Conservation (phyloP, 2,329 filamentous ascomycete species). For the Aspergillus sp. region DNA sequence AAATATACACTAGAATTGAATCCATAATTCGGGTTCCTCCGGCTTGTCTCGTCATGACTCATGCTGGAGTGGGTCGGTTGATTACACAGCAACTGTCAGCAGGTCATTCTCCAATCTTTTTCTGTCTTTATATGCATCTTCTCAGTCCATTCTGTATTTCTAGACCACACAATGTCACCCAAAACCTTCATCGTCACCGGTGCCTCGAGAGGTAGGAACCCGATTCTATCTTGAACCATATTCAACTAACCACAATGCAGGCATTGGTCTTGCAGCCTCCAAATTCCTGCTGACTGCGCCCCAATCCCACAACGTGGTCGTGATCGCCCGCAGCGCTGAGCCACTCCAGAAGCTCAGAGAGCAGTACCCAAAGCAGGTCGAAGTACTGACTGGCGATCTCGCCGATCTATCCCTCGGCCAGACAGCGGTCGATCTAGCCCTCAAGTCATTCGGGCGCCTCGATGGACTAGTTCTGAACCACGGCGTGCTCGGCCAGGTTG, state of each 20-base stretch:
- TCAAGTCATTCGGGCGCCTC: not conserved
- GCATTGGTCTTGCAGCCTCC: not conserved
- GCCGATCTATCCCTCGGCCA: not conserved
- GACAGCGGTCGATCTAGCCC: not conserved
- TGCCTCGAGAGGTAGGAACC: not conserved
- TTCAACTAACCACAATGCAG: not conserved
- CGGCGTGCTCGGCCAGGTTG: not conserved
- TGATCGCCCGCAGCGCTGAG: not conserved
- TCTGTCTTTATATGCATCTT: not conserved
- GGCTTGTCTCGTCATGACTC: too few species aligned
- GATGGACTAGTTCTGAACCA: not conserved
- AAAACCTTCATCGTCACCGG: not conserved
- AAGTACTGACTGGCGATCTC: not conserved
- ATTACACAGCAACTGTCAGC: too few species aligned
- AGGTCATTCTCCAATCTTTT: too few species aligned
- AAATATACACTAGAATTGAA: too few species aligned
- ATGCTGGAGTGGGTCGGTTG: too few species aligned
- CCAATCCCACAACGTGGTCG: not conserved
- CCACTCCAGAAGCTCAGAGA: not conserved
- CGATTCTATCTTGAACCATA: not conserved
- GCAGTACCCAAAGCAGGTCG: not conserved
- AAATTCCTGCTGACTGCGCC: not conserved
- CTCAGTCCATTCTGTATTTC: not conserved
- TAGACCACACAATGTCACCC: not conserved
- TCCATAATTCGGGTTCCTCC: too few species aligned